Base-by-base conservation (phyloP, 2,329 filamentous ascomycete genomes). In the Fulvia fulva region DNA sequence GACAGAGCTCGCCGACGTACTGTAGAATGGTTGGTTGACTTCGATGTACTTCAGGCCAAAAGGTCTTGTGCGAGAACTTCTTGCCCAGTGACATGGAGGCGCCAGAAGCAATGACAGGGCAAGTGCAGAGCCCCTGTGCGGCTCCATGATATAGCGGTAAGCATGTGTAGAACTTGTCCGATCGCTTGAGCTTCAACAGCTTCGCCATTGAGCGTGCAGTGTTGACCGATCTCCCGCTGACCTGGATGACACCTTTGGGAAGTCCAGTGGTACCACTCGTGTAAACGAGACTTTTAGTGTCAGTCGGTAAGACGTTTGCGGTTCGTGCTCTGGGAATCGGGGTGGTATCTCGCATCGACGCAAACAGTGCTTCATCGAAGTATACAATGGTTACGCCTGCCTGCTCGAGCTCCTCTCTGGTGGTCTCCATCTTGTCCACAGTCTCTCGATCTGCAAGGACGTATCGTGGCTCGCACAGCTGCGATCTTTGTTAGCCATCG, bases 131-230 rank as follows among this genome's bases (percentile, higher is more conserved):
- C 8, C 86, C 89, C 51, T 94, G 79, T 8, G 91, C 69, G 0
- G 91, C 90, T 30, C 87, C 87, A 75, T 96, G 91, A 70, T 95
- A 95, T 3, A 96, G 79, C 0, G 91, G 91, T 88, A 96, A 94
- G 59, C 87, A 87, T 5, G 51, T 59, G 53, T 68, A 56, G 62
- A 72, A 57, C 52, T 62, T 80, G 68, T 95, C 91, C 1, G 79
- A 78, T 1, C 77, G 74, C 12, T 77, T 80, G n/a, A 89, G 76
- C 5, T 77, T 75, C 30, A 90, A 75, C 74, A 86, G 87, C 3
- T 76, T 70, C 0, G 75, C 71, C 1, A 83, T 77, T 57, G 88
- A 91, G 90, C 32, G 89, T 87, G 60, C 65, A 14, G 62, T 68
- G 57, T 66, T 68, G 47, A 67, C 19, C 23, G 34, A 43, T 23